Evolutionary conservation across 768 basidiomycete species (phyloP), one percentile per base, ranked within the genome.

Genomic region (Boletus coccyginus): DNA sequence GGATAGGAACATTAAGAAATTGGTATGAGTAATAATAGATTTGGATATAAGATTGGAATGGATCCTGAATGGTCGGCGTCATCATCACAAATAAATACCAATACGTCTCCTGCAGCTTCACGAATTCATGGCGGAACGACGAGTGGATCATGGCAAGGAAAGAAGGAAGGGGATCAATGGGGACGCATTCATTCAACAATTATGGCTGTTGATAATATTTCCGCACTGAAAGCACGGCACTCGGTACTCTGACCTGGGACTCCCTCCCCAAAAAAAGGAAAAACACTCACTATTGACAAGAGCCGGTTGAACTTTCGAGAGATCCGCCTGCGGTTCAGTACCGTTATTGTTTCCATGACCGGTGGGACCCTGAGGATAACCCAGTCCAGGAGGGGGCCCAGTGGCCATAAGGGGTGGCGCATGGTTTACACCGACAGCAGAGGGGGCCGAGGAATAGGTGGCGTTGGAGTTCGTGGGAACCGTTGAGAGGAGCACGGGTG

Each of bases 171-270:
- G 50, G 59, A 55, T 53, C 24, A 68, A 50, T 33, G 64, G 57
- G 48, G 66, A 62, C 46, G 75, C 70, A 75, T 71, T 67, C 66
- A 70, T 70, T 68, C 64, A 64, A 63, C 57, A 65, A 68, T 89
- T 78, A 89, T 77, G 80, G 81, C 70, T 81, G 85, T 81, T 84
- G 78, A 75, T 82, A 83, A 77, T 83, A 76, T 82, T 85, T 87
- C 85, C 87, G 87, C 85, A 88, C 88, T 90, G 87, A 88, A 89
- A 87, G 88, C 78, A 88, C 85, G 86, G 87, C 74, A 76, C 87
- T 90, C 81, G 90, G 88, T 89, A 91, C 86, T 81, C 81, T 84
- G 85, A 79, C 86, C 87, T 75, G 73, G 76, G 77, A 76, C 75
- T 82, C 87, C 88, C 86, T 87, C 88, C 87, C 87, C 86, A 82